Base-by-base conservation (phyloP, 768 basidiomycete species). In the Trametes maxima region DNA sequence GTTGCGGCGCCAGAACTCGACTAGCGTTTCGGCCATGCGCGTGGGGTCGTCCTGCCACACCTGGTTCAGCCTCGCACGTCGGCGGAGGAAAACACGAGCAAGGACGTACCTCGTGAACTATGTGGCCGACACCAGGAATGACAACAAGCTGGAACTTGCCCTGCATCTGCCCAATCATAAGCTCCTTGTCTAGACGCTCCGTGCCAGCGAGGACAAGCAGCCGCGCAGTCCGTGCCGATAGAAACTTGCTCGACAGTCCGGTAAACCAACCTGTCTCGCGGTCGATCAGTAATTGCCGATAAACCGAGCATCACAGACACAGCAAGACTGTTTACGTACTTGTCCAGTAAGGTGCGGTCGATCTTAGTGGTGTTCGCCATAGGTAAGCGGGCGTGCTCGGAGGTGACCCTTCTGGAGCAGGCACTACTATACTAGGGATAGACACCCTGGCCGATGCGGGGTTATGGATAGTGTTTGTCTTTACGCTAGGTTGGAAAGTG, bases 111-210 rank as follows among this genome's bases (percentile, higher is more conserved):
- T 98, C 96, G 47, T 98, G 96, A 22, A 99, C 71, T 78, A 97
- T 91, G 70, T 99, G 97, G 0, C 97, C 96, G 0, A 93, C 92
- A 36, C 87, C 86, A 10, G 86, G 83, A 61, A 96, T 82, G 39
- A 99, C 94, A 22, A 83, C 88, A 72, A 98, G 82, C 75, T 98
- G 96, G 75, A 98, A 99, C 73, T 97, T 98, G 35, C 85, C 83
- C 69, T 80, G 85, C 85, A 87, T 87, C 70, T 87, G 86, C 0
- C 84, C 97, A 51, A 98, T 94, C 89, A 96, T 97, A 47, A 99
- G 81, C 66, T 93, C 87, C 67, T 85, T 89, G 69, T 99, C 97
- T 4, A 98, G 83, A 17, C 95, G 81, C 67, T 99, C 97, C 17
- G 95, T 87, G 0, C 95, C 96, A 0, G 97, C 97, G 16, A 99